Evolutionary conservation across 257 asterid genomes (phyloP).

Genomic region (Salvia miltiorrhiza): DNA sequence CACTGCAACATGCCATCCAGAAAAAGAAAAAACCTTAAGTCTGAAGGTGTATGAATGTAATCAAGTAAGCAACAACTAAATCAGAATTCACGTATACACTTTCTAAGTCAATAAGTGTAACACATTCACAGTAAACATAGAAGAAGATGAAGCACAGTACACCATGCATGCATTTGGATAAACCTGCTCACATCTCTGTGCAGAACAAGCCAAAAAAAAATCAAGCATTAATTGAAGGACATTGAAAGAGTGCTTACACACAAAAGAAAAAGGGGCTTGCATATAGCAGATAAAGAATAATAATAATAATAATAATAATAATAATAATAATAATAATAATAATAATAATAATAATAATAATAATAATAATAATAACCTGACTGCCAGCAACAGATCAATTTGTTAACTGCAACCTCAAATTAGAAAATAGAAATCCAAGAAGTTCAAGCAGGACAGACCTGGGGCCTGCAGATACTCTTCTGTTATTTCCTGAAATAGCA

Average conservation of each 20-base stretch:
- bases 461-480: slow-evolving; percentile 39
- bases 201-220: neutral
- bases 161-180: neutral
- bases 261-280: neutral
- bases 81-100: neutral
- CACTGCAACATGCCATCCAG: slow-evolving; percentile 42
- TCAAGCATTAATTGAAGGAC: neutral
- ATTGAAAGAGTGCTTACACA: slow-evolving; percentile 7
- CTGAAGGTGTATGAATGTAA: neutral
- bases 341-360: no score
- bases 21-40: neutral
- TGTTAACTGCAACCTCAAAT: slow-evolving; percentile 4
- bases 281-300: neutral
- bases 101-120: slow-evolving; percentile 1
- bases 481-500: slow-evolving; percentile 38
- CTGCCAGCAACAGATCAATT: neutral
- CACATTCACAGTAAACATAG: neutral
- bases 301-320: neutral
- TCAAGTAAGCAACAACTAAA: neutral
- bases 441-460: slow-evolving; percentile 38
- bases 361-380: neutral
- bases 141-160: neutral
- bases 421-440: neutral
- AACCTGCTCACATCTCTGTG: neutral
- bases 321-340: no score